Evolutionary conservation across 495 filamentous ascomycete genomes (phyloP).

Genomic region (Pseudoneurospora amorphoporcata): DNA sequence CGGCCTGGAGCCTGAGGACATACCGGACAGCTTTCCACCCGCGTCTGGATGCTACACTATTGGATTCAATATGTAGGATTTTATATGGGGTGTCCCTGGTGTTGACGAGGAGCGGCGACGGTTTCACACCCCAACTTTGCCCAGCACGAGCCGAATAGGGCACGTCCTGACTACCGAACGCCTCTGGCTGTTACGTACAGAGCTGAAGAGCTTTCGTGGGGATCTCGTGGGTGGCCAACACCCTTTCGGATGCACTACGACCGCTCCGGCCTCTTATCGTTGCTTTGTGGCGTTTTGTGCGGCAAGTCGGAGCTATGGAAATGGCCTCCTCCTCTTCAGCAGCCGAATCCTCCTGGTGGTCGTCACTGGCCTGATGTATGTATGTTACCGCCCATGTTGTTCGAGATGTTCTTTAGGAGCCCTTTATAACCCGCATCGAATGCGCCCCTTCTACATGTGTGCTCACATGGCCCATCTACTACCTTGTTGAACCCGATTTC

Average conservation of each 20-base stretch:
- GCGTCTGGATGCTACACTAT: not conserved
- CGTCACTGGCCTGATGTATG: not conserved
- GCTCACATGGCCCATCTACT: not conserved
- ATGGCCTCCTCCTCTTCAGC: not conserved
- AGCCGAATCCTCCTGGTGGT: not conserved
- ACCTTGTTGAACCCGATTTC: not conserved
- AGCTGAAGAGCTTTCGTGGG: not conserved
- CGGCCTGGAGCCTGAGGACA: not conserved
- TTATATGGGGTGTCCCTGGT: not conserved
- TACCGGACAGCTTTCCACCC: not conserved
- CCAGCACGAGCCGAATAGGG: not conserved
- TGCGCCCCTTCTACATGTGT: not conserved
- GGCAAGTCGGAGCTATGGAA: not conserved
- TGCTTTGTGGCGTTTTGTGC: not conserved
- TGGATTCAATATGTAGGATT: not conserved
- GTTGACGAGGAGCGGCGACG: not conserved
- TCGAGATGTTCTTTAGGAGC: constrained; percentile 7
- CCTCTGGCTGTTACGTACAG: constrained; percentile 2
- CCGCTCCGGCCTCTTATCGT: not conserved
- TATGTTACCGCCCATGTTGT: constrained; percentile 1
- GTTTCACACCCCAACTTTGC: not conserved
- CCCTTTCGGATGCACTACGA: not conserved
- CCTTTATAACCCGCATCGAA: not conserved
- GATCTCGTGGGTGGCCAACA: not conserved
- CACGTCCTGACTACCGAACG: not conserved